Evolutionary conservation across 495 filamentous ascomycete species (phyloP).

Genomic region (Umbilicaria muhlenbergii): DNA sequence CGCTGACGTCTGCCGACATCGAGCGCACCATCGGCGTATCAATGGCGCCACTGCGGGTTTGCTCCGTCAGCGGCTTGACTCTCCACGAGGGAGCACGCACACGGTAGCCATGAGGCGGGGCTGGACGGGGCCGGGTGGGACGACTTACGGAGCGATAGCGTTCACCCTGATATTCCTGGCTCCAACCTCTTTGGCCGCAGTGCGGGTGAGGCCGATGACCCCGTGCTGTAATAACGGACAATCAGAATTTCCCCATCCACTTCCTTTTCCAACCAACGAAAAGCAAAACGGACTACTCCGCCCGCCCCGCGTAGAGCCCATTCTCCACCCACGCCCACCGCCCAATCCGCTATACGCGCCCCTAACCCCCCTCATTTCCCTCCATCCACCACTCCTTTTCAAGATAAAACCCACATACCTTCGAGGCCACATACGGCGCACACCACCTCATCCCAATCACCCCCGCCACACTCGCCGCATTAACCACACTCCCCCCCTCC

Average conservation of each 20-base stretch:
- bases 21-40: conserved; percentile 33
- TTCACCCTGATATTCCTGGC: conserved; percentile 39
- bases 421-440: conserved; percentile 39
- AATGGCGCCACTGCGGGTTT: conserved; percentile 29
- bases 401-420: conserved; percentile 11
- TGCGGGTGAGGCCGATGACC: conserved; percentile 41
- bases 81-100: no score
- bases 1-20: conserved; percentile 12
- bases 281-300: no score
- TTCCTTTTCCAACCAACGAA: no score
- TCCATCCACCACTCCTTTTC: no score
- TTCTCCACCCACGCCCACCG: no score
- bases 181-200: conserved; percentile 42
- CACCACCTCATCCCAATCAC: conserved; percentile 30
- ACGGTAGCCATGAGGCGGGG: no score
- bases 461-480: conserved; percentile 38
- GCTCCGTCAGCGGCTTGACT: neutral
- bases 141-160: conserved; percentile 34
- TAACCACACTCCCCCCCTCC: conserved; percentile 36
- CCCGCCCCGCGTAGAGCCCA: no score
- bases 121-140: neutral
- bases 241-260: neutral
- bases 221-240: conserved; percentile 20
- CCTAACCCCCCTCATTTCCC: no score
- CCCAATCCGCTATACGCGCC: no score